These are phyloP conservation scores for Casuarina glauca DNA, from an alignment of 306 rosid species.

Conservation along the genomic window DNA sequence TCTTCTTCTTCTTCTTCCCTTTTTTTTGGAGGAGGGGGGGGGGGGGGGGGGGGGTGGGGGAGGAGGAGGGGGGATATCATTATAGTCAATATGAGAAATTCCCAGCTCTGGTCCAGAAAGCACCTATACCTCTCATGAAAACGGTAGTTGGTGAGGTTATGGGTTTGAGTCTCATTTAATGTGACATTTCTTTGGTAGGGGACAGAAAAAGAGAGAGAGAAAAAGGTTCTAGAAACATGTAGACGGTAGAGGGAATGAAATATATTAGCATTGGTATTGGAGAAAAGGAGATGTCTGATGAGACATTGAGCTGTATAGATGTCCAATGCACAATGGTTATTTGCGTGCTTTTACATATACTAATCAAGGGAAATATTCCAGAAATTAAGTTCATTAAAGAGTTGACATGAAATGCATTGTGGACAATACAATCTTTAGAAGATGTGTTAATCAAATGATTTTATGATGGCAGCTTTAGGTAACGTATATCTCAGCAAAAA, in stretches of 20 bases:
- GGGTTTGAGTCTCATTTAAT: neutral
- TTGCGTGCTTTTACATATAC: neutral
- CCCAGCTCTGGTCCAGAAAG: neutral
- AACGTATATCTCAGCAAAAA: neutral
- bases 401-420: neutral
- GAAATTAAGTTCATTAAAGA: too few species aligned
- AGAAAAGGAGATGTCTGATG: too few species aligned
- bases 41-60: too few species aligned
- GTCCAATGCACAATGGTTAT: neutral
- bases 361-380: neutral
- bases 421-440: neutral
- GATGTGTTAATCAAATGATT: neutral
- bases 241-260: too few species aligned
- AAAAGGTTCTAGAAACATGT: too few species aligned
- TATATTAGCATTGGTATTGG: too few species aligned
- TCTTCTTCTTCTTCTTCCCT: too few species aligned
- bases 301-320: neutral
- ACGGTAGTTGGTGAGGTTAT: neutral
- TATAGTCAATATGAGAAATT: neutral
- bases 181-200: neutral
- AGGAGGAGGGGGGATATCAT: neutral
- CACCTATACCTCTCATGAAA: too few species aligned
- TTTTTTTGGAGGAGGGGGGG: too few species aligned
- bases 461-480: neutral
- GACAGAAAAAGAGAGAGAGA: too few species aligned